Base-by-base conservation (phyloP, 805 yeast genomes). In the Teunomyces pallodes region DNA sequence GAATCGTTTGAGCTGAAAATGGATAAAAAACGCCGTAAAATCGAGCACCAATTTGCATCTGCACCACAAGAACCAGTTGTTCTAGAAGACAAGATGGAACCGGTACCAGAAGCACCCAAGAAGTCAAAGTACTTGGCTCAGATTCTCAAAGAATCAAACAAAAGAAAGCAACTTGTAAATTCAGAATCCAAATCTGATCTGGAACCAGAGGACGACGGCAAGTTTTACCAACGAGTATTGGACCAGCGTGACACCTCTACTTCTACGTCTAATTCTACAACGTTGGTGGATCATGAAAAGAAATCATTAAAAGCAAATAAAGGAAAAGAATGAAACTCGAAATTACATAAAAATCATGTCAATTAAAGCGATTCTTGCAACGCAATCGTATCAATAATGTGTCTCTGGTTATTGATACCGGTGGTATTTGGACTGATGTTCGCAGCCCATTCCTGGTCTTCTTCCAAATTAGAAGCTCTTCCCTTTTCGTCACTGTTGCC, bases 101-200 rank as follows among this genome's bases (percentile, higher is more conserved):
- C 30, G 13, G 7, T 13, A 10, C 8, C 40, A 26, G 12, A 24
- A 13, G 10, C 12, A 26, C 41, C 41, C n/a, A 9, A n/a, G 13
- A 7, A 38, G 30, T 38, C 41, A 7, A 39, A 45, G 33, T 43
- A 78, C 49, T 68, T 82, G 46, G 63, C 58, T 1, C 62, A 58
- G 3, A 56, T 83, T 7, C 56, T 79, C 12, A 20, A 20, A 5
- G 72, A 67, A 41, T 76, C 85, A 1, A 76, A 75, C 49, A 57
- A 62, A 45, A 57, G 57, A 31, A 60, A 87, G 46, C 77, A 80
- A 13, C 51, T 66, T 40, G 86, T 82, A 52, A 67, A 66, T 30
- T 47, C 69, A n/a, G 54, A 66, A 5, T 66, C 76, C 2, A 59
- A 64, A 43, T 20, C 24, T 20, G 17, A 32, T 7, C 35, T 16